These are phyloP conservation scores for Phytophthora hybrid DNA, from an alignment of 352 stramenopile genomes.

Conservation along the genomic window DNA sequence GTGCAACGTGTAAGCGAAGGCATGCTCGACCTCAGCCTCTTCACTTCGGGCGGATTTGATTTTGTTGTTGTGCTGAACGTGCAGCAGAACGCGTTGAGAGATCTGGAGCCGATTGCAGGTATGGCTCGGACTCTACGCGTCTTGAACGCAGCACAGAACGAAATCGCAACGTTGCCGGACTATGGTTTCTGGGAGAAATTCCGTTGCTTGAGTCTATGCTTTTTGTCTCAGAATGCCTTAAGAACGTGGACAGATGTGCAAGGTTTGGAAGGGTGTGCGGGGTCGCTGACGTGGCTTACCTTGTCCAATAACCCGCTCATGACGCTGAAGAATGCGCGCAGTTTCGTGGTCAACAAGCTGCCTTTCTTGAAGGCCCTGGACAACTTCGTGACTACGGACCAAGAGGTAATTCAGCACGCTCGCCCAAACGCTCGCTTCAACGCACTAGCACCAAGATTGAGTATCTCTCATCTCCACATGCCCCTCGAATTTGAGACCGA, in stretches of 20 bases:
- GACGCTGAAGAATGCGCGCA: no score
- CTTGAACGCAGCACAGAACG: constrained; percentile 69
- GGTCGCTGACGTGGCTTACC: constrained; percentile 47
- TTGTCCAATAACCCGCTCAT: no score
- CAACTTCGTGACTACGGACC: constrained; percentile 67
- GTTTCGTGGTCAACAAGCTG: constrained; percentile 79
- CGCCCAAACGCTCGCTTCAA: constrained; percentile 48
- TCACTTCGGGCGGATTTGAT: constrained; percentile 54
- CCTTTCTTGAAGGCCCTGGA: constrained; percentile 68
- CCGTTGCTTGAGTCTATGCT: constrained; percentile 53
- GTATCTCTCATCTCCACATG: constrained; percentile 47
- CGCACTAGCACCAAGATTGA: constrained; percentile 41
- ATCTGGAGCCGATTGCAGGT: constrained; percentile 59
- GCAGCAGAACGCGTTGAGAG: constrained; percentile 63
- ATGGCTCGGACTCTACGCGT: constrained; percentile 55
- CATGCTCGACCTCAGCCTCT: constrained; percentile 40
- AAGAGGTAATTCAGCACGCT: constrained; percentile 64
- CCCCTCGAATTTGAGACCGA: constrained; percentile 63
- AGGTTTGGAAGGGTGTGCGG: constrained; percentile 50
- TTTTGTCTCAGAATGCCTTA: constrained; percentile 68
- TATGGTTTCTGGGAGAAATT: constrained; percentile 66
- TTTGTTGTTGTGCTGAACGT: constrained; percentile 69
- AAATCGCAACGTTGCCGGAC: constrained; percentile 55
- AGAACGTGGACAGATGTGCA: constrained; percentile 61
- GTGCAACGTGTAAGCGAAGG: constrained; percentile 61